Percentiles rank a stretch among this genome's conserved stretches.
These are phyloP conservation scores for Solanum pennellii DNA, from an alignment of 257 asterid species.

Conservation along the genomic window DNA sequence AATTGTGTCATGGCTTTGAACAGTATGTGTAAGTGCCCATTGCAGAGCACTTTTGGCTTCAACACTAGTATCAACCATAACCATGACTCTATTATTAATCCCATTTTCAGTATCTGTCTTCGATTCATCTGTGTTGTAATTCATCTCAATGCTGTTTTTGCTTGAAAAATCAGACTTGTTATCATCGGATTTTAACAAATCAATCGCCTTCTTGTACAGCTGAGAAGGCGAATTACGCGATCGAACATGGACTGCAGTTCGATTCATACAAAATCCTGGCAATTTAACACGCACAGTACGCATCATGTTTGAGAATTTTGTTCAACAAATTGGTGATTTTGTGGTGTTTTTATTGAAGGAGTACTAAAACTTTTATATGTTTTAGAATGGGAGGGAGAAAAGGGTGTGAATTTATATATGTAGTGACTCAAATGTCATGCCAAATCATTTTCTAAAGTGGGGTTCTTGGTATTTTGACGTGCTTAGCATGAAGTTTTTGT, in stretches of 20 bases:
- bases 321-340: neutral
- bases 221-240: slow-evolving; percentile 45
- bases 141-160: slow-evolving; percentile 22
- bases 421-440: slow-evolving; percentile 12
- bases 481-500: slow-evolving; percentile 33
- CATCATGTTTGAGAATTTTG: neutral
- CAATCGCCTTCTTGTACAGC: slow-evolving; percentile 15
- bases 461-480: slow-evolving; percentile 24
- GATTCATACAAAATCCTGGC: slow-evolving; percentile 41
- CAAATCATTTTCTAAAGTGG: slow-evolving; percentile 16
- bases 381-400: neutral
- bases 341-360: neutral
- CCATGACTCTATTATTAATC: slow-evolving; percentile 75
- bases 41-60: slow-evolving; percentile 73
- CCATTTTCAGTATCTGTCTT: slow-evolving; percentile 25
- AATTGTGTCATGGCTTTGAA: slow-evolving; percentile 59
- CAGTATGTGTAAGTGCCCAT: slow-evolving; percentile 82
- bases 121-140: slow-evolving; percentile 19
- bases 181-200: slow-evolving; percentile 18
- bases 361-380: neutral
- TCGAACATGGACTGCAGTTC: slow-evolving; percentile 31
- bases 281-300: slow-evolving; percentile 11
- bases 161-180: slow-evolving; percentile 20
- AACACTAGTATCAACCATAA: slow-evolving; percentile 49
- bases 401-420: neutral